A percentile compares a stretch with the other conserved stretches of the same genome.
phyloP scores from a whole-genome alignment of 164 flowering plant genomes.

The Warburgia ugandensis region DNA sequence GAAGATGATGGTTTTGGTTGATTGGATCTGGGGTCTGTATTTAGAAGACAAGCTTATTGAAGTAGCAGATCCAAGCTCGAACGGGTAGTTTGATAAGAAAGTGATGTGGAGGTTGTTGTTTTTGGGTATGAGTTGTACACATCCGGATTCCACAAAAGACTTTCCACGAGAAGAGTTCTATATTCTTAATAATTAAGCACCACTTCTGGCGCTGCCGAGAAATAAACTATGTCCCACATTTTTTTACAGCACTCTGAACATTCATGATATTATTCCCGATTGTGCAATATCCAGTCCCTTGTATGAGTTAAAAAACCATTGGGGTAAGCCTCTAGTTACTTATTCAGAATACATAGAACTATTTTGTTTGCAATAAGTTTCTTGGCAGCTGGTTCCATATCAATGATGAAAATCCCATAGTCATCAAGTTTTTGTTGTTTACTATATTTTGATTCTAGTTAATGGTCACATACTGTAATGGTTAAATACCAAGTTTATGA shows the following conservation, averaged over 20 bases:
- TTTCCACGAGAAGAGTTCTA: slow-evolving; percentile 71
- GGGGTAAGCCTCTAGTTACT: not conserved
- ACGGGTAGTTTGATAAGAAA: slow-evolving; percentile 50
- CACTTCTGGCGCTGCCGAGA: slow-evolving; percentile 40
- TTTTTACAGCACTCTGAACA: slow-evolving; percentile 23
- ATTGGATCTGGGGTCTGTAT: slow-evolving; percentile 78
- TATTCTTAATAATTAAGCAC: slow-evolving; percentile 65
- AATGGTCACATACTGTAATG: no score
- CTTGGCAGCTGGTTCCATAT: no score
- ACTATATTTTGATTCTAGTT: no score
- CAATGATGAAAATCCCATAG: no score
- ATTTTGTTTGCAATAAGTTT: no score
- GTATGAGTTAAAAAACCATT: slow-evolving; percentile 17
- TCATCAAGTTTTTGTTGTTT: no score
- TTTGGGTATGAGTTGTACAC: slow-evolving; percentile 75
- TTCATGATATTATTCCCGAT: slow-evolving; percentile 68
- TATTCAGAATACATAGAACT: no score
- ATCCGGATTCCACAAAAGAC: slow-evolving; percentile 69
- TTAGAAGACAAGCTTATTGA: slow-evolving; percentile 53
- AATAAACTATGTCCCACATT: slow-evolving; percentile 62
- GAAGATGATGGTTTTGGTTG: slow-evolving; percentile 66
- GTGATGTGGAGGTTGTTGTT: slow-evolving; percentile 70
- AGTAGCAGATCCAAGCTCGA: slow-evolving; percentile 64
- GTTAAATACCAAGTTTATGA: no score
- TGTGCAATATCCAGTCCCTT: slow-evolving; percentile 4